Percentiles rank a stretch among this genome's conserved stretches.
phyloP scores from a whole-genome alignment of 352 stramenopile genomes.

The Pythium aphanidermatum region DNA sequence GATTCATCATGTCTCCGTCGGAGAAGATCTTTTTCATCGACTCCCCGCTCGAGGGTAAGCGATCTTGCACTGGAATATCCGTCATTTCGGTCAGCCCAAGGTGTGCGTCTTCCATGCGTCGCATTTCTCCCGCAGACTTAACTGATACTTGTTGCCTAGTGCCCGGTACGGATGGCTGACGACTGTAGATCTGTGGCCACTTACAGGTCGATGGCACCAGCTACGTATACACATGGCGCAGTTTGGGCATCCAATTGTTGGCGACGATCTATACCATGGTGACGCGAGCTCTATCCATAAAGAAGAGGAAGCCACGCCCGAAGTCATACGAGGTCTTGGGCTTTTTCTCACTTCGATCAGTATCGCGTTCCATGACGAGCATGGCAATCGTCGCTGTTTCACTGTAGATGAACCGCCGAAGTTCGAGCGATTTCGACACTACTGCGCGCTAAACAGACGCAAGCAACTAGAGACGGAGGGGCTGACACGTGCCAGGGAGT shows the following conservation, averaged over 20 bases:
- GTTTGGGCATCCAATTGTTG: conserved; percentile 54
- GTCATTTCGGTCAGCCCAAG: conserved; percentile 10
- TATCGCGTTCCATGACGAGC: conserved; percentile 33
- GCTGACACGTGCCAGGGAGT: background rate
- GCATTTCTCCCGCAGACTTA: too few species aligned
- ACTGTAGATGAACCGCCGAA: conserved; percentile 45
- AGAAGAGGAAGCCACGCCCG: background rate
- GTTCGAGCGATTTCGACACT: conserved; percentile 52
- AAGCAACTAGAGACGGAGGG: conserved; percentile 4
- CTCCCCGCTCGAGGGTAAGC: conserved; percentile 10
- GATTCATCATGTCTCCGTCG: background rate
- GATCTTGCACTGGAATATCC: conserved; percentile 3
- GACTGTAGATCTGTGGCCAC: conserved; percentile 59
- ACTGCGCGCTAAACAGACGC: conserved; percentile 38
- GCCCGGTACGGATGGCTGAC: conserved; percentile 51
- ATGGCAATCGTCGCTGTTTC: conserved; percentile 24
- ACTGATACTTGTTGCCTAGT: too few species aligned
- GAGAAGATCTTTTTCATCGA: conserved; percentile 1
- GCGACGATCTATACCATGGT: conserved; percentile 58
- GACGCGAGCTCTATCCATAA: background rate
- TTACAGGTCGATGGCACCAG: conserved; percentile 67
- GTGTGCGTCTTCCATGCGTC: background rate
- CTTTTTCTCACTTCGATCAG: conserved; percentile 47
- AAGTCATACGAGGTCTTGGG: conserved; percentile 41
- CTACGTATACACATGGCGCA: conserved; percentile 54